These are phyloP conservation scores for Salinomyces thailandicus DNA, from an alignment of 2,329 filamentous ascomycete genomes.

Conservation along the genomic window DNA sequence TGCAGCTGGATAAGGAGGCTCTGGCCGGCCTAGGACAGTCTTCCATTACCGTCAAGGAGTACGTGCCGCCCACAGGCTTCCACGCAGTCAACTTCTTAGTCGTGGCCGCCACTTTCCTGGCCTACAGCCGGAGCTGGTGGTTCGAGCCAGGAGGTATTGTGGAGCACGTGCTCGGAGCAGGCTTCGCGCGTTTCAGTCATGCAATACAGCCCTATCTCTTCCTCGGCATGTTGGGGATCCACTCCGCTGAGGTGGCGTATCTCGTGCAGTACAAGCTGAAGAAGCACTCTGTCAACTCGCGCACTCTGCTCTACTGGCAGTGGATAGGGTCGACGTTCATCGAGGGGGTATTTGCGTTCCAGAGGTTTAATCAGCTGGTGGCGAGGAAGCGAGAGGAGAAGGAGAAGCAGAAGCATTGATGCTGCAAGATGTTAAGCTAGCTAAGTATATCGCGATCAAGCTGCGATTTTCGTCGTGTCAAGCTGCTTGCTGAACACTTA, in stretches of 20 bases:
- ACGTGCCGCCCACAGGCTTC: slow-evolving; percentile 38
- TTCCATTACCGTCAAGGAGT: slow-evolving; percentile 45
- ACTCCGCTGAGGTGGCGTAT: slow-evolving; percentile 50
- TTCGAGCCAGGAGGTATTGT: slow-evolving; percentile 42
- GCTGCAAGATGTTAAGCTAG: background rate
- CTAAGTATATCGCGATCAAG: background rate
- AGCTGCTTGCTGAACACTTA: too few relatives aligned
- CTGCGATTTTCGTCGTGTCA: background rate
- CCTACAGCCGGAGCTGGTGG: slow-evolving; percentile 40
- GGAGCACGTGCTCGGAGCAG: slow-evolving; percentile 36
- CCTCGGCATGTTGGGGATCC: slow-evolving; percentile 50
- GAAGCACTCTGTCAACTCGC: slow-evolving; percentile 41
- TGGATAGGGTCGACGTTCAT: slow-evolving; percentile 45
- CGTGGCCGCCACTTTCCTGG: slow-evolving; percentile 46
- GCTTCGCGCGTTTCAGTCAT: slow-evolving; percentile 48
- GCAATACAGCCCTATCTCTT: slow-evolving; percentile 51
- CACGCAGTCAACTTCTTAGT: slow-evolving; percentile 46
- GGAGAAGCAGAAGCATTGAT: slow-evolving; percentile 30
- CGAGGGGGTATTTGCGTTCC: slow-evolving; percentile 42
- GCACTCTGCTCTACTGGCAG: slow-evolving; percentile 41
- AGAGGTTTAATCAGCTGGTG: slow-evolving; percentile 38
- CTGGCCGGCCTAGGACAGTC: slow-evolving; percentile 51
- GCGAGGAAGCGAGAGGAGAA: slow-evolving; percentile 30
- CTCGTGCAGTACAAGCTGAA: slow-evolving; percentile 38
- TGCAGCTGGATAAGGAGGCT: slow-evolving; percentile 59